Base-by-base conservation (phyloP, 2,329 filamentous ascomycete genomes). In the Sordariomycetes sp. region DNA sequence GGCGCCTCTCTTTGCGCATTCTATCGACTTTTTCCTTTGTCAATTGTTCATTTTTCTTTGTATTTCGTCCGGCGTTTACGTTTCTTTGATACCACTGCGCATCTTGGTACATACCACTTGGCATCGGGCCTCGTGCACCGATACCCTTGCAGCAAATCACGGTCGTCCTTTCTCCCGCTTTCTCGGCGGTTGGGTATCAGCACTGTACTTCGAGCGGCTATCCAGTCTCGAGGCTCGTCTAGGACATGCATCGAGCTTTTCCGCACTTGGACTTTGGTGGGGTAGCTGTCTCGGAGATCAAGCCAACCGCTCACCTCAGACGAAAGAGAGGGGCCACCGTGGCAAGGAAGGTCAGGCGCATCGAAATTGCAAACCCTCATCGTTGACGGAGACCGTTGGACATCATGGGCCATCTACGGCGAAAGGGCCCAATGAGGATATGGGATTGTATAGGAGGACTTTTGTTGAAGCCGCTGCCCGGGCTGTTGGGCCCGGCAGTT, bases 21-120 rank as follows among this genome's bases (percentile, higher is more conserved):
- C 50, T 59, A 35, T 50, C 34, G 40, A 35, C 46, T 40, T 53
- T 51, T 50, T 43, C 48, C 59, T 60, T 35, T 55, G 43, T 40
- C 28, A 55, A 54, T 59, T 34, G 40, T 60, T 58, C 25, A 43
- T 58, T 52, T 48, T 48, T 20, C 54, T 52, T 46, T 50, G 20
- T 51, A 20, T 58, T 34, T 43, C 51, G 56, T 35, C 53, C 22
- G 55, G 60, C 51, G 57, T 54, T 60, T 58, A 58, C 35, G 12
- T 59, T 53, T 40, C 18, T 57, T 58, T 22, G 51, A 59, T 53
- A 52, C 55, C 55, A 61, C 58, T 50, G 22, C 20, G 22, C 55
- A 52, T 56, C 18, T 48, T 32, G 34, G 54, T 43, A 57, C 48
- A 57, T 35, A 57, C 34, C 46, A 48, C 43, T 57, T 53, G 20